Base-by-base conservation (phyloP, 2,329 filamentous ascomycete genomes). In the Aspergillus glaucus region DNA sequence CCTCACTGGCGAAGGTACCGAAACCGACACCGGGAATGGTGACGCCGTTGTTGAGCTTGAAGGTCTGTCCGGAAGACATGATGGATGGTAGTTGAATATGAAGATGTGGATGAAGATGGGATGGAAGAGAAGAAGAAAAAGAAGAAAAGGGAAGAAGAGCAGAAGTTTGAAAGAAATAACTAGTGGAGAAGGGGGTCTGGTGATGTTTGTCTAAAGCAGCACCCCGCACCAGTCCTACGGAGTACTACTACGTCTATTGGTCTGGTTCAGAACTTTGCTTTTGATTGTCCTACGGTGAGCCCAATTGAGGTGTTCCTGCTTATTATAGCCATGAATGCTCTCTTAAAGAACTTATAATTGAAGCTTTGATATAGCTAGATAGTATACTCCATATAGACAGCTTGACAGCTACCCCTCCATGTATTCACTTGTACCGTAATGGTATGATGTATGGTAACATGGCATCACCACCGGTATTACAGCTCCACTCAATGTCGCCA, bases 1-100 rank as follows among this genome's bases (percentile, higher is more conserved):
- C 84, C 69, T 87, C 84, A 65, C 78, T 86, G 64, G 80, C 78
- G 61, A 84, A 85, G 57, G 82, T 85, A 57, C 82, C 82, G 59
- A 85, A 85, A 22, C 82, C 82, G 28, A 85, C 69, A 43, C 74
- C 80, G 52, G 82, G 82, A 56, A 85, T 80, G 62, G 74, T 75
- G 50, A 84, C 78, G 57, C 78, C 78, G 62, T 79, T 81, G 72
- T 68, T 76, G 45, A 81, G 72, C 54, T 67, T 78, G 68, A 75
- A 80, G 42, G 70, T 73, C 51, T 63, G 60, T 56, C 69, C 77
- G 62, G 73, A 70, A 62, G 81, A 83, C 80, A 84, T 84, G 54
- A 26, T 69, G 58, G 47, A 43, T 50, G 50, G 32, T 19, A 37
- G 44, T 19, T 39, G 43, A 26, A 32, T 34, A 34, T 17, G 46